Base-by-base conservation (phyloP, 495 filamentous ascomycete genomes). In the Penicillium salamii region DNA sequence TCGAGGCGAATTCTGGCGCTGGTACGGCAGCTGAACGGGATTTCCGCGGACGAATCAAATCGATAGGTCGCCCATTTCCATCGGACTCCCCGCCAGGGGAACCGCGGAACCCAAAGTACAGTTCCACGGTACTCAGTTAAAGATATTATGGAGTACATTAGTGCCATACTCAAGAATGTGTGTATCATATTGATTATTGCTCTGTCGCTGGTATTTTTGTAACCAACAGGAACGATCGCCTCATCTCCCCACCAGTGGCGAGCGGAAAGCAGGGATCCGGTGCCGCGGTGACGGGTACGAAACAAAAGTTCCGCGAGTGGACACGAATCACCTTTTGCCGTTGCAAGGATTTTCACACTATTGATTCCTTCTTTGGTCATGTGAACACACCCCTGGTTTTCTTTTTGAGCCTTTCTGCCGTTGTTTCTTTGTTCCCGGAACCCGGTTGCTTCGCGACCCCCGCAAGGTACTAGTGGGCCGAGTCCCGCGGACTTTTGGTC, bases 271-370 rank as follows among this genome's bases (percentile, higher is more conserved):
- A 57, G 43, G 42, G 55, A 62, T 60, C 67, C 64, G 62, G 58
- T 68, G 67, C 67, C 67, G 66, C 67, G 67, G 61, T 61, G 69
- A 66, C 62, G 67, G 66, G 66, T 69, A 59, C 46, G 38, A 62
- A 61, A 53, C 40, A 49, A 41, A 51, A 29, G 41, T 42, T 47
- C 49, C 48, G 54, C 50, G 47, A 54, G 42, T 53, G 58, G 52
- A 48, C 35, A 45, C 44, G 23, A 34, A 41, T 51, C 42, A 39
- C 35, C 38, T 55, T 37, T 52, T 29, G 33, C 39, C 54, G 47
- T 53, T 57, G 47, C 49, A 38, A 52, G 44, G 53, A 59, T 59
- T 54, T 56, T 57, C 53, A 39, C 47, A 42, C 58, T 61, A 68
- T 62, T 54, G 60, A 66, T 38, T 58, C 53, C 23, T 13, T 29